These are phyloP conservation scores for Xylaria sp. DNA, from an alignment of 2,329 filamentous ascomycete species.

Conservation along the genomic window DNA sequence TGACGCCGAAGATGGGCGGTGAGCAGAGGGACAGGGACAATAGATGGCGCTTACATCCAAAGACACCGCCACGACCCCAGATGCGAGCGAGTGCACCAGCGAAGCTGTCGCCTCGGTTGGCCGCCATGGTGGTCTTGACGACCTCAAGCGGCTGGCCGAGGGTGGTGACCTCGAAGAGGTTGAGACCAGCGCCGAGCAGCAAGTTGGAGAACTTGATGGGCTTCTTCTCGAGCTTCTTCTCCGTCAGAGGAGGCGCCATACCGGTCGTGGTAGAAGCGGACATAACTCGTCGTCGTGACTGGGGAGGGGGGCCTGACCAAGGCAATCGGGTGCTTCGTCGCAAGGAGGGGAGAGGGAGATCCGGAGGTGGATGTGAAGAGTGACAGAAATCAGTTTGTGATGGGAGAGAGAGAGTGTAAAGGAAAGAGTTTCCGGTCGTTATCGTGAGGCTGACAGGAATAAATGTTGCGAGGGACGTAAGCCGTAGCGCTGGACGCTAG, in stretches of 20 bases:
- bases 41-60: slow-evolving; percentile 82
- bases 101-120: slow-evolving; percentile 92
- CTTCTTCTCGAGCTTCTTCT: slow-evolving; percentile 88
- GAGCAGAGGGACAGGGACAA: not conserved
- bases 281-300: slow-evolving; percentile 63
- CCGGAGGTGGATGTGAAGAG: slow-evolving; percentile 19
- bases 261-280: slow-evolving; percentile 67
- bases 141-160: slow-evolving; percentile 86
- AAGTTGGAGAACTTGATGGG: slow-evolving; percentile 99
- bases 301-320: slow-evolving; percentile 92
- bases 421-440: slow-evolving; percentile 7
- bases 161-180: slow-evolving; percentile 87
- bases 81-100: slow-evolving; percentile 82
- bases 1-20: not conserved
- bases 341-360: slow-evolving; percentile 49
- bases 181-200: slow-evolving; percentile 91
- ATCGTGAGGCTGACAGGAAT: slow-evolving; percentile 32
- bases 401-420: not conserved
- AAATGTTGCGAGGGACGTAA: slow-evolving; percentile 20
- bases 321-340: slow-evolving; percentile 92
- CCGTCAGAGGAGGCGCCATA: slow-evolving; percentile 58
- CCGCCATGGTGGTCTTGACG: slow-evolving; percentile 99
- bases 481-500: not conserved
- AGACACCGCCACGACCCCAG: slow-evolving; percentile 91
- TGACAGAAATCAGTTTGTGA: slow-evolving; percentile 16